Base-by-base conservation (phyloP, 805 yeast species). In the Candida sonorensis region DNA sequence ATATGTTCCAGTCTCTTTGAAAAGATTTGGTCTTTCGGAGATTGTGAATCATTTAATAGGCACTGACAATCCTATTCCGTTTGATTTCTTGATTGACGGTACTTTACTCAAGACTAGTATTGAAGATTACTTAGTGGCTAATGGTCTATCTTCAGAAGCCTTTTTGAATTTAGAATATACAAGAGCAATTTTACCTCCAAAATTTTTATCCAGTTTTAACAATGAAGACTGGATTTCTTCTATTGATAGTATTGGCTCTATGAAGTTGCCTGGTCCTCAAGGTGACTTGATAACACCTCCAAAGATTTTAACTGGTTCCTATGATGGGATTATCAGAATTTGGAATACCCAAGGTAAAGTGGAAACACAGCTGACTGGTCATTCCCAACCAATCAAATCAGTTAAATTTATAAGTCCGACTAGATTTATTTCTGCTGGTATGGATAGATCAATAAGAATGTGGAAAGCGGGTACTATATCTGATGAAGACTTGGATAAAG, bases 161-260 rank as follows among this genome's bases (percentile, higher is more conserved):
- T 74, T 79, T 33, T 56, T 92, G 40, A 76, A 76, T 18, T 63
- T 92, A 29, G 98, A 92, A 53, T 92, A 92, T 62, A 85, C 95
- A 10, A 72, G 95, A 45, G 87, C 96, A 1, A 81, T 87, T 23
- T 69, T 90, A 31, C 98, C 98, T 13, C 98, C 98, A n/a, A 77
- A 90, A 17, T 88, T 75, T 51, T 64, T 87, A 42, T 86, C 94
- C 3, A 79, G 94, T 27, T 92, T 81, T 59, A 75, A 77, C 51
- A 87, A 90, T 51, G 95, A 90, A 41, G 98, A 92, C 59, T 92
- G 98, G 98, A 75, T 92, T 16, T 84, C 95, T 15, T 72, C 94
- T 2, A 68, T 81, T 17, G 75, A 75, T 50, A 56, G 79, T 5
- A 41, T 55, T 35, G 50, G 46, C 38, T 64, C 57, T 9, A 58